Evolutionary conservation across 495 filamentous ascomycete genomes (phyloP), one percentile per base, ranked within the genome.

Genomic region (Penicillium lividum): DNA sequence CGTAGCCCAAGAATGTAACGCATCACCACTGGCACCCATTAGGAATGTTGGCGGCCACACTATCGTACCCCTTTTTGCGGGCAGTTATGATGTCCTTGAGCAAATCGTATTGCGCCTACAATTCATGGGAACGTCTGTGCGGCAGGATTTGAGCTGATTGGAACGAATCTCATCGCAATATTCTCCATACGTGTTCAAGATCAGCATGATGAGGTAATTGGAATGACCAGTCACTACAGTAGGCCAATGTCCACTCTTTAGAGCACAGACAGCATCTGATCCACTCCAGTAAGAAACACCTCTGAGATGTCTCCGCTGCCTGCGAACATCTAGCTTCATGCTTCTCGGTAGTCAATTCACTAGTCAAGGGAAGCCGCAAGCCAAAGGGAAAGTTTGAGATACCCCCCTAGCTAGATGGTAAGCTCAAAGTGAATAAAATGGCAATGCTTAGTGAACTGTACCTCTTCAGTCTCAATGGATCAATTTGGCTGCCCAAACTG

Each of bases 1-100:
- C 47, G 45, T 48, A 49, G 53, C 48, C 49, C 50, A 62, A 62
- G 74, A 77, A 77, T 77, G 74, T 66, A 59, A 55, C 54, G 56
- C 72, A 74, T 73, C 68, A 69, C 60, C 56, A 61, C 43, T 60
- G 27, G 58, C 8, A 31, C 28, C 56, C 67, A 62, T 51, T 53
- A 68, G 59, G 74, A 77, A 77, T 77, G 74, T 54, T 64, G 57
- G 66, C 56, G 53, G 59, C 61, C 62, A 70, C 65, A 68, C 62
- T 52, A 18, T 36, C 53, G 13, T 29, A 16, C 50, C 54, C 63
- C 46, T 49, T 65, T 58, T 43, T 31, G 7, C 11, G 15, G 53
- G 29, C 40, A 29, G 59, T 59, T 59, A 40, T 54, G 53, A 13
- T 22, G 40, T 27, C 25, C 25, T 5, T 34, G 4, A 6, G n/a